phyloP scores from a whole-genome alignment of 108 stramenopile genomes.

The Aurantiochytrium sp. region DNA sequence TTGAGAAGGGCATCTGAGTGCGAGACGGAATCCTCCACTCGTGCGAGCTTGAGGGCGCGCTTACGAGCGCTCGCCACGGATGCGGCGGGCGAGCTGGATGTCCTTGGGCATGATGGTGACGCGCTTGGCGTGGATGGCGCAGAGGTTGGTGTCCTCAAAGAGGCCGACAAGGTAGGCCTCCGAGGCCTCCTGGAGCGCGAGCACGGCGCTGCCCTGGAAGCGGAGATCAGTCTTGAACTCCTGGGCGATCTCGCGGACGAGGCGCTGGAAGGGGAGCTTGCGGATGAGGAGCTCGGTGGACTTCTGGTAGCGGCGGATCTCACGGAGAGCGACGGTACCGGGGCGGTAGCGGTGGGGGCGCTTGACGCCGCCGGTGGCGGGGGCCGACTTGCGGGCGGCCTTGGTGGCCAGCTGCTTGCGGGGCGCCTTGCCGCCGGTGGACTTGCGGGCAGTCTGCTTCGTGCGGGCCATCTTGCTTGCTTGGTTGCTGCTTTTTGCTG shows the following conservation, averaged over 20 bases:
- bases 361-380: slow-evolving; percentile 51
- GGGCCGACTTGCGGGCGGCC: slow-evolving; percentile 53
- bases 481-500: no score
- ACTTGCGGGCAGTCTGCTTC: slow-evolving; percentile 52
- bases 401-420: slow-evolving; percentile 38
- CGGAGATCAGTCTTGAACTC: slow-evolving; percentile 51
- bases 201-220: slow-evolving; percentile 85
- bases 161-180: slow-evolving; percentile 83
- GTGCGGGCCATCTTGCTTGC: slow-evolving; percentile 43
- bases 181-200: slow-evolving; percentile 88
- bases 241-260: slow-evolving; percentile 38
- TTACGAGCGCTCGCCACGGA: slow-evolving; percentile 53
- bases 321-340: slow-evolving; percentile 76
- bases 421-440: slow-evolving; percentile 52
- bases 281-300: slow-evolving; percentile 81
- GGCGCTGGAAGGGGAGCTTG: slow-evolving; percentile 84
- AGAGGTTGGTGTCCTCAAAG: slow-evolving; percentile 86
- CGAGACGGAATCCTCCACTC: no score
- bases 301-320: slow-evolving; percentile 85
- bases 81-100: slow-evolving; percentile 81
- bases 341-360: slow-evolving; percentile 63
- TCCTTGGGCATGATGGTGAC: slow-evolving; percentile 97
- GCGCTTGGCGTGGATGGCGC: slow-evolving; percentile 88
- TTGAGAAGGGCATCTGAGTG: no score
- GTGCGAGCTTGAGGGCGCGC: background rate